phyloP scores from a whole-genome alignment of 2,329 filamentous ascomycete genomes.

The Penicillium sp. region DNA sequence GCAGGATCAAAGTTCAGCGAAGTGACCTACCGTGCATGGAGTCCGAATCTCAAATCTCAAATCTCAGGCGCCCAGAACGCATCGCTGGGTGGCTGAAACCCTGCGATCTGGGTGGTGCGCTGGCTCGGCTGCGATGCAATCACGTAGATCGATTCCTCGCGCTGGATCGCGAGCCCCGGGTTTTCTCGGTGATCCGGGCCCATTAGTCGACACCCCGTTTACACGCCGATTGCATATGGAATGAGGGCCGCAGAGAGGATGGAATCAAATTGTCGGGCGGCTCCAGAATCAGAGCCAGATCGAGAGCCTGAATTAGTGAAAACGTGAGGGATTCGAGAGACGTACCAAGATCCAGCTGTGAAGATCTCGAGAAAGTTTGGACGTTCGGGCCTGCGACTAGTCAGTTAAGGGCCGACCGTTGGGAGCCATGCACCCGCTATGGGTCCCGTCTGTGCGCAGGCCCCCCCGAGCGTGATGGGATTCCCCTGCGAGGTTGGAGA shows the following conservation, averaged over 20 bases:
- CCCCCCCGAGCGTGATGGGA: background rate
- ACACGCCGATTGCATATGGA: slow-evolving; percentile 7
- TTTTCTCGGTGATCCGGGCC: background rate
- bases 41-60: slow-evolving; percentile 16
- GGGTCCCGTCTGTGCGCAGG: slow-evolving; percentile 18
- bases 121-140: slow-evolving; percentile 16
- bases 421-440: slow-evolving; percentile 17
- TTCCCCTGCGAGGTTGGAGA: slow-evolving; percentile 5
- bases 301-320: no score
- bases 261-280: background rate
- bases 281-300: no score
- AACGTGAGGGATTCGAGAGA: background rate
- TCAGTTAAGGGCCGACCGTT: slow-evolving; percentile 17
- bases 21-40: slow-evolving; percentile 26
- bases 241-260: background rate
- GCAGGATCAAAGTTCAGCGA: slow-evolving; percentile 18
- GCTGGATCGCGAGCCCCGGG: slow-evolving; percentile 1
- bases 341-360: slow-evolving; percentile 10
- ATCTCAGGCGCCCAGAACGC: slow-evolving; percentile 21
- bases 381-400: slow-evolving; percentile 9
- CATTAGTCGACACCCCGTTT: background rate
- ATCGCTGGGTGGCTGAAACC: slow-evolving; percentile 26
- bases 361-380: slow-evolving; percentile 21
- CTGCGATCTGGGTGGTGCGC: slow-evolving; percentile 19
- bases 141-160: slow-evolving; percentile 23